Percentiles rank a stretch among this genome's conserved stretches.
These are phyloP conservation scores for Rhododendron griersonianum DNA, from an alignment of 148 eudicot genomes.

Conservation along the genomic window DNA sequence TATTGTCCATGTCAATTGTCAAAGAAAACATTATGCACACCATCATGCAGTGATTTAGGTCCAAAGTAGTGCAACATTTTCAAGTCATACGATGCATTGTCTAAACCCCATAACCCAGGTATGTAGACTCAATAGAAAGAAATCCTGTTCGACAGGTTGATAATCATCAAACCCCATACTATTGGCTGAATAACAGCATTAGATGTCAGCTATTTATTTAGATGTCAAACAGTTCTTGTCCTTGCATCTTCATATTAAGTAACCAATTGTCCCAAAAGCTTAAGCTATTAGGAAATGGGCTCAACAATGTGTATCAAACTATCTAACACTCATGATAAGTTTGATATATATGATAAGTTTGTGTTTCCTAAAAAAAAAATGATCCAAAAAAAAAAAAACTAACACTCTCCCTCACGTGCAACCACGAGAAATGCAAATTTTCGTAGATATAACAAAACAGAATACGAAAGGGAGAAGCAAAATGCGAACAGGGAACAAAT, in stretches of 20 bases:
- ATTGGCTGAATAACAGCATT: too few relatives aligned
- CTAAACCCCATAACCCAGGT: not conserved
- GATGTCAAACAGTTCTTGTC: not conserved
- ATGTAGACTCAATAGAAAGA: not conserved
- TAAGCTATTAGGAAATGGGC: not conserved
- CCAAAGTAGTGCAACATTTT: not conserved
- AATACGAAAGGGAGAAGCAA: not conserved
- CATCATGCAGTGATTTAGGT: not conserved
- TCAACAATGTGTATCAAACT: not conserved
- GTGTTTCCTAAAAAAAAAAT: too few relatives aligned
- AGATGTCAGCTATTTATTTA: not conserved
- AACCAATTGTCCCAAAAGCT: not conserved
- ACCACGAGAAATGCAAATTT: not conserved
- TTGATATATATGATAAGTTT: too few relatives aligned
- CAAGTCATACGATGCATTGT: not conserved
- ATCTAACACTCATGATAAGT: not conserved
- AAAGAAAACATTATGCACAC: not conserved
- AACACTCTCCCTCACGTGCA: not conserved
- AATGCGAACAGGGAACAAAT: not conserved
- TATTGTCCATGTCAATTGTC: not conserved
- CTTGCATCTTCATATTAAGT: not conserved
- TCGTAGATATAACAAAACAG: too few relatives aligned
- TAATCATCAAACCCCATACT: not conserved
- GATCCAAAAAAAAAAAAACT: not conserved
- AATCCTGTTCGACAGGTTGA: not conserved